Percentiles rank a stretch among this genome's conserved stretches.
Evolutionary conservation across 208 protist genomes (phyloP).

Genomic region (Trypanosoma vivax): DNA sequence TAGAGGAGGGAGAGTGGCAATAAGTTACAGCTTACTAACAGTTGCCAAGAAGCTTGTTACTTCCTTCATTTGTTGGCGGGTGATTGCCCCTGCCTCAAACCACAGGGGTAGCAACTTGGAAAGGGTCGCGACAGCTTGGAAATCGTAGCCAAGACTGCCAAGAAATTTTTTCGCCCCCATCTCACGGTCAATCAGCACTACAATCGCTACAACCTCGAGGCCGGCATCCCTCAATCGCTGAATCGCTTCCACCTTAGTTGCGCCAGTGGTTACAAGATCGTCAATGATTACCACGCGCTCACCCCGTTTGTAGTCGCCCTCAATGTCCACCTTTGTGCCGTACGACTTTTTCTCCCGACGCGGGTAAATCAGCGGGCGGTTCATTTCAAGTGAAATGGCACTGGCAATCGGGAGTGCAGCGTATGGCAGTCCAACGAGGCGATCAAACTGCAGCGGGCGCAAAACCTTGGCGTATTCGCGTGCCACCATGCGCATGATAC

Average conservation of each 20-base stretch:
- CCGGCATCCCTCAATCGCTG: conserved; percentile 80
- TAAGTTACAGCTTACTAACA: conserved; percentile 52
- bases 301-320: conserved; percentile 91
- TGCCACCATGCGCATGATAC: conserved; percentile 71
- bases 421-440: conserved; percentile 91
- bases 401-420: conserved; percentile 93
- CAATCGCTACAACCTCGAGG: conserved; percentile 82
- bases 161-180: conserved; percentile 91
- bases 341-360: conserved; percentile 92
- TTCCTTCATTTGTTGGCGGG: conserved; percentile 42
- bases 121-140: conserved; percentile 76
- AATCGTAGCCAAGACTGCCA: conserved; percentile 74
- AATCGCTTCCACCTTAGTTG: conserved; percentile 93
- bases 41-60: conserved; percentile 44
- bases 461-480: conserved; percentile 70
- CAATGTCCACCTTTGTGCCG: conserved; percentile 92
- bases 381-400: conserved; percentile 87
- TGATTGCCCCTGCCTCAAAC: conserved; percentile 53
- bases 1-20: no score
- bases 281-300: conserved; percentile 92
- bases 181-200: conserved; percentile 93
- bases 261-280: conserved; percentile 94
- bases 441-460: conserved; percentile 66
- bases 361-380: conserved; percentile 84
- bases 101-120: conserved; percentile 75